Evolutionary conservation across 352 stramenopile genomes (phyloP).

Genomic region (Lagenidium giganteum): DNA sequence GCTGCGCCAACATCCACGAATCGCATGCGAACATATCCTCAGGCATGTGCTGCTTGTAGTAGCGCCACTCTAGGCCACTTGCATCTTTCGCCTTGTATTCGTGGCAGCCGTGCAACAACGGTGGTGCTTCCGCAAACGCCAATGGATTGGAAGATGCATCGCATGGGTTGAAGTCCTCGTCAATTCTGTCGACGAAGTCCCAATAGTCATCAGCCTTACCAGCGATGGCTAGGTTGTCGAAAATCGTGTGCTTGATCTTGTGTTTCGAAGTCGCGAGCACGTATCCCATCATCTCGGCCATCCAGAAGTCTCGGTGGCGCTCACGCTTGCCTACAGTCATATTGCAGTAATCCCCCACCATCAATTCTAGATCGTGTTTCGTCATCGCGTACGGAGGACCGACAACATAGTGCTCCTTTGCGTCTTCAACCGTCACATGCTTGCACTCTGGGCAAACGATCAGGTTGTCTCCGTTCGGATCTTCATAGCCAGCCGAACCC

Average conservation of each 20-base stretch:
- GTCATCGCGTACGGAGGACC: slow-evolving; percentile 60
- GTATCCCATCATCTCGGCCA: slow-evolving; percentile 60
- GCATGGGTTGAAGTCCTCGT: slow-evolving; percentile 63
- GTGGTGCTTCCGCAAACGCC: slow-evolving; percentile 35
- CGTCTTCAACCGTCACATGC: slow-evolving; percentile 31
- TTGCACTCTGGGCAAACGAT: slow-evolving; percentile 50
- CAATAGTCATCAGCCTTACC: slow-evolving; percentile 57
- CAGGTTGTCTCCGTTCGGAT: slow-evolving; percentile 17
- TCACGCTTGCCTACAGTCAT: slow-evolving; percentile 44
- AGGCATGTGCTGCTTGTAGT: slow-evolving; percentile 59
- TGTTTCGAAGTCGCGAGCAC: slow-evolving; percentile 55
- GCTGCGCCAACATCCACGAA: slow-evolving; percentile 60
- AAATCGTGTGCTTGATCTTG: slow-evolving; percentile 56
- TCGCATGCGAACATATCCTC: slow-evolving; percentile 74
- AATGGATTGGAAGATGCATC: slow-evolving; percentile 30
- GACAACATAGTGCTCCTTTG: slow-evolving; percentile 42
- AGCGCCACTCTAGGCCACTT: slow-evolving; percentile 50
- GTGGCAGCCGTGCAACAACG: slow-evolving; percentile 39
- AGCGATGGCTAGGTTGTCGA: slow-evolving; percentile 67
- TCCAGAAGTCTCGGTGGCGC: slow-evolving; percentile 27
- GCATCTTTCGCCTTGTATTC: slow-evolving; percentile 38
- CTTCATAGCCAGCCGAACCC: slow-evolving; percentile 27
- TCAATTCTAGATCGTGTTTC: slow-evolving; percentile 32
- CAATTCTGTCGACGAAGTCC: slow-evolving; percentile 47
- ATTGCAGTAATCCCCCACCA: slow-evolving; percentile 67